Evolutionary conservation across 176 grass and related monocot genomes (phyloP), one percentile per base, ranked within the genome.

Genomic region (Carex kokanica): DNA sequence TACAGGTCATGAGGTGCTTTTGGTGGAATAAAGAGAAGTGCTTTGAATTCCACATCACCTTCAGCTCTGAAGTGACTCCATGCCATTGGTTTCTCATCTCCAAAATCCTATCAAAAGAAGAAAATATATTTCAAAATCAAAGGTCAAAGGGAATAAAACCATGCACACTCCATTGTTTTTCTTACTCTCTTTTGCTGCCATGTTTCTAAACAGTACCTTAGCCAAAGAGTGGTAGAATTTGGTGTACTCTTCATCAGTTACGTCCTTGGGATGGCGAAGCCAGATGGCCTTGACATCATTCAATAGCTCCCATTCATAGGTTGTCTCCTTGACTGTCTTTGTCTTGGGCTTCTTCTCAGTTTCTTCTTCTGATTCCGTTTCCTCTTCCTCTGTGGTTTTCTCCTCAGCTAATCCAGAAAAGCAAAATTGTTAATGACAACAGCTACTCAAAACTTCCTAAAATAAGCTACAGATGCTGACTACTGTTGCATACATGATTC

Each of bases 251-350:
- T 98, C 95, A 54, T 98, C 92, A 47, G 95, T 95, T 78, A 98
- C 92, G 36, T 98, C 90, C 86, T 98, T 98, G 3, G 95, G 95
- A 81, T 63, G 93, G 7, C 95, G 92, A 70, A 98, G 92, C 95
- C 95, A 98, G 81, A 98, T 90, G 47, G 95, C 95, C 86, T 98
- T 98, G 83, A 98, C 75, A 85, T 98, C 95, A 82, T 98, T 98
- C 67, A 98, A 73, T 78, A 94, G 86, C 56, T 98, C 95, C 95
- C 95, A 98, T 41, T 93, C 87, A 67, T 89, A 86, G 20, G 87
- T 91, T 15, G 87, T 99, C 61, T 99, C 93, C 78, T 99, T 99
- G 23, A 95, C 55, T 61, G 93, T 99, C 80, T 98, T 98, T 20
- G 89, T 98, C 91, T 93, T 99, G 0, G 96, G 93, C 45, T 95